Percentiles rank a stretch among this genome's conserved stretches.
phyloP scores from a whole-genome alignment of 2,329 filamentous ascomycete genomes.

The Diaporthe citrichinensis region DNA sequence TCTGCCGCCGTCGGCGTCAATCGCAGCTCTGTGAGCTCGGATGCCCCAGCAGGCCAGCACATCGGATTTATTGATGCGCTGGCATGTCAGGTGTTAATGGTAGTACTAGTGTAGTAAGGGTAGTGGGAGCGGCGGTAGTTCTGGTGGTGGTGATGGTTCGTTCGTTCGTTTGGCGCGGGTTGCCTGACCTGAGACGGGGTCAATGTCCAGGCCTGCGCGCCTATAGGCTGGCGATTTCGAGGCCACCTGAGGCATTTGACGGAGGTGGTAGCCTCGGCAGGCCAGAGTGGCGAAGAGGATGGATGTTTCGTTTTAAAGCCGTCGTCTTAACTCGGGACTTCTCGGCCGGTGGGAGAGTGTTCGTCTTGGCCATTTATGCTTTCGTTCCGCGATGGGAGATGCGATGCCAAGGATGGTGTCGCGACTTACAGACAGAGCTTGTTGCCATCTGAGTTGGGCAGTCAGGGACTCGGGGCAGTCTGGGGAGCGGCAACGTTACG shows the following conservation, averaged over 20 bases:
- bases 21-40: conserved; percentile 13
- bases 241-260: conserved; percentile 13
- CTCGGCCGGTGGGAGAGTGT: not conserved
- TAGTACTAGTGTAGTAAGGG: not conserved
- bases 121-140: not conserved
- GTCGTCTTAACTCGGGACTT: conserved; percentile 4
- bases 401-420: conserved; percentile 29
- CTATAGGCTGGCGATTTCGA: not conserved
- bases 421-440: conserved; percentile 28
- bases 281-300: conserved; percentile 8
- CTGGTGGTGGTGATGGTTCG: not conserved
- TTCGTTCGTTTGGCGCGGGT: not conserved
- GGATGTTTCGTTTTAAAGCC: conserved; percentile 25
- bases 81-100: conserved; percentile 11
- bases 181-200: conserved; percentile 31
- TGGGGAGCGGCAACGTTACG: conserved; percentile 26
- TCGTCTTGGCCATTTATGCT: conserved; percentile 31
- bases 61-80: not conserved
- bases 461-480: not conserved
- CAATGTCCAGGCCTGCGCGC: not conserved
- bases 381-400: conserved; percentile 29
- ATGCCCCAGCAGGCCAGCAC: conserved; percentile 9
- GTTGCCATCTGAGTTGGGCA: conserved; percentile 14
- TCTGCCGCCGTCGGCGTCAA: conserved; percentile 22
- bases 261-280: not conserved